Conservation (phyloP, 2,329 filamentous ascomycete genomes). For the Alternaria tenuissima region DNA sequence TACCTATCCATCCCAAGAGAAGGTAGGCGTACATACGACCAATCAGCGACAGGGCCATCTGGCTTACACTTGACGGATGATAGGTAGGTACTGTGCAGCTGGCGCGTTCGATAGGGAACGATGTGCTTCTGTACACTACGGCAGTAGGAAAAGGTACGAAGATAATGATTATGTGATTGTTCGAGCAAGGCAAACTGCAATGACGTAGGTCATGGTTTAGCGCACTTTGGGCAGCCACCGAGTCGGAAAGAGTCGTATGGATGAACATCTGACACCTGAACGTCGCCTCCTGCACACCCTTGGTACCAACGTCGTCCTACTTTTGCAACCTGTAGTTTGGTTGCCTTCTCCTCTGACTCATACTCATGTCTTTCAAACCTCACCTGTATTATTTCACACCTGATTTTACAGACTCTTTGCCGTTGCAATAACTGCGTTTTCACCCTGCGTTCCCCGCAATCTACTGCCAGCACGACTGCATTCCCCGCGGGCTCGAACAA, state of each 20-base stretch:
- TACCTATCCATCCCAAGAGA: background rate
- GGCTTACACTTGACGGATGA: background rate
- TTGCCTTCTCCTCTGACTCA: constrained; percentile 37
- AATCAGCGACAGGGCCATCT: constrained; percentile 8
- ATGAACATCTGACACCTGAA: constrained; percentile 14
- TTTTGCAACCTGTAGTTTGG: constrained; percentile 9
- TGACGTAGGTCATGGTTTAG: constrained; percentile 29
- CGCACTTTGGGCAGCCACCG: constrained; percentile 21
- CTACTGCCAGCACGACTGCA: constrained; percentile 18
- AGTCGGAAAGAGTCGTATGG: constrained; percentile 17
- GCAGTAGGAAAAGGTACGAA: background rate
- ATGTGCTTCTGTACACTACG: background rate
- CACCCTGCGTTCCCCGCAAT: constrained; percentile 36
- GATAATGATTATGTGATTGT: background rate
- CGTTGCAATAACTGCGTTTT: constrained; percentile 43
- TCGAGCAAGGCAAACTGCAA: background rate
- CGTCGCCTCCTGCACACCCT: constrained; percentile 15
- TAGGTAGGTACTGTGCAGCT: background rate
- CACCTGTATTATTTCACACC: constrained; percentile 34
- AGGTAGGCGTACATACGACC: background rate
- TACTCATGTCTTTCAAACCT: constrained; percentile 46
- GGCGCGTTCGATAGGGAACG: background rate
- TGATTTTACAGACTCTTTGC: constrained; percentile 42
- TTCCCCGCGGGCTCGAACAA: constrained; percentile 13
- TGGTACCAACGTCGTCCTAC: constrained; percentile 10